Evolutionary conservation across 352 stramenopile genomes (phyloP).

Genomic region (Phytophthora tentaculata): DNA sequence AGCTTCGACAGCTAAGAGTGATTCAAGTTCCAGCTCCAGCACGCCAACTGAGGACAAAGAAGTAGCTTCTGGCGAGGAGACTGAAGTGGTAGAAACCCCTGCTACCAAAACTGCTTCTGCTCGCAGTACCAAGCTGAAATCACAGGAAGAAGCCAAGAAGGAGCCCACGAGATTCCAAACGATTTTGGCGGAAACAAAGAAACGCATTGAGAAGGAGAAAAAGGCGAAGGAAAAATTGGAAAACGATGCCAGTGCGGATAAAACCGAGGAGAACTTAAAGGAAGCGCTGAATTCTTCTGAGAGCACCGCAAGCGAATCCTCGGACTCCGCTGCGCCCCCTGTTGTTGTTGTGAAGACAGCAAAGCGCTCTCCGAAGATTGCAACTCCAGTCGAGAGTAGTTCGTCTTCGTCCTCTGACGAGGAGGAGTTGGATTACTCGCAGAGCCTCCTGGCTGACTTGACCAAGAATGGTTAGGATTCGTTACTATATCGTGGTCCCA

Average conservation of each 20-base stretch:
- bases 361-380: conserved; percentile 26
- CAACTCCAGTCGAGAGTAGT: conserved; percentile 32
- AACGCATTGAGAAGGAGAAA: conserved; percentile 41
- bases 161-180: conserved; percentile 43
- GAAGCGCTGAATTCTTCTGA: conserved; percentile 36
- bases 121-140: conserved; percentile 10
- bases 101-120: conserved; percentile 4
- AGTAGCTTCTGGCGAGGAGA: conserved; percentile 26
- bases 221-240: conserved; percentile 18
- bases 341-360: conserved; percentile 22
- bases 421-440: conserved; percentile 76
- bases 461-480: conserved; percentile 63
- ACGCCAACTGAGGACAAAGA: conserved; percentile 23
- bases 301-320: conserved; percentile 37
- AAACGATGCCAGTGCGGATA: conserved; percentile 13
- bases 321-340: conserved; percentile 29
- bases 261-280: conserved; percentile 29
- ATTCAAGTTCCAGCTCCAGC: conserved; percentile 24
- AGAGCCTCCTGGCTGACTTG: conserved; percentile 77
- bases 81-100: conserved; percentile 30
- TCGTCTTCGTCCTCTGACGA: conserved; percentile 56
- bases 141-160: conserved; percentile 15
- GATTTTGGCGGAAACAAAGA: conserved; percentile 47
- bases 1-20: conserved; percentile 6
- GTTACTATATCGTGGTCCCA: conserved; percentile 28